Evolutionary conservation across 78 protist genomes (phyloP), one percentile per base, ranked within the genome.

Genomic region (Thecamonas trahens): DNA sequence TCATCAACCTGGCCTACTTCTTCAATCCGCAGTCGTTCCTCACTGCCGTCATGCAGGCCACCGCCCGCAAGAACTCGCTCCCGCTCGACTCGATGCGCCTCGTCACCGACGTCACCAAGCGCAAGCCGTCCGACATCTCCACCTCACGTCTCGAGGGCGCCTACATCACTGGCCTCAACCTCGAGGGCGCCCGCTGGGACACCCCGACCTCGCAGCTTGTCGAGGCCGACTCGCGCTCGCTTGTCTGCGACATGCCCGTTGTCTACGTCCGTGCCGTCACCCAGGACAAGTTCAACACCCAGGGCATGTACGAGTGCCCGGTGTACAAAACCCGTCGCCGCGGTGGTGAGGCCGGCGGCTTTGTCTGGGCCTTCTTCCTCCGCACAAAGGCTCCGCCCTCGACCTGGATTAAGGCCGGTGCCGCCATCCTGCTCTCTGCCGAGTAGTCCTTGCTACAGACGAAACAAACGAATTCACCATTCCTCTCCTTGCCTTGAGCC

Each of bases 131-230:
- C 20, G 80, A 66, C 32, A 4, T 73, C 28, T 24, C 39, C 15
- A 1, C 70, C 34, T 38, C 61, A 20, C 70, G 61, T 2, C 38
- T 40, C 45, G 88, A 79, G 14, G 96, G 96, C 37, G 90, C 84
- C 15, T 91, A 83, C 78, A 53, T 85, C 44, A 32, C 34, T 52
- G 96, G 93, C 22, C 72, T 87, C 14, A 71, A 11, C 69, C 0
- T 81, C 42, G 96, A 91, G 55, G 92, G 88, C 39, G 88, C 86
- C 22, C 74, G 96, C 17, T 85, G 87, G 86, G 85, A 91, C 68
- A 17, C 38, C 9, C 57, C 18, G 26, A 8, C 38, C 2, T 80
- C 76, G 37, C 17, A 7, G n/a, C 3, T 89, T 47, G 70, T 77
- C 54, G 89, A 83, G 39, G 0, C 77, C 18, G 31, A 22, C 18